Percentiles rank a stretch among this genome's conserved stretches.
Evolutionary conservation across 176 grass and related monocot species (phyloP).

Genomic region (Phyllostachys edulis): DNA sequence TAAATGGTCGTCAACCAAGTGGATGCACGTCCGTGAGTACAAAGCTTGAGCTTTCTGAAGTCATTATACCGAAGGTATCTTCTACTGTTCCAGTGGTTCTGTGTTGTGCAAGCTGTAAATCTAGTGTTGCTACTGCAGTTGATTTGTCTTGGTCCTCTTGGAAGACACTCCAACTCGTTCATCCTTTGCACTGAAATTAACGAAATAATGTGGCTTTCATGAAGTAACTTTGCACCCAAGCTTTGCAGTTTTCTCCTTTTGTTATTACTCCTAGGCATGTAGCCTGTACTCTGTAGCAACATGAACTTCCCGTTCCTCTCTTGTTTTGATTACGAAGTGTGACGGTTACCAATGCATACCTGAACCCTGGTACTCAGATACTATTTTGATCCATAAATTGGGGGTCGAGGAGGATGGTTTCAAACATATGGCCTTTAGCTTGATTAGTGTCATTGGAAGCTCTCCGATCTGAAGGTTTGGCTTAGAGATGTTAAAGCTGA

Average conservation of each 20-base stretch:
- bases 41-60: constrained; percentile 46
- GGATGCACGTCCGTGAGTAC: constrained; percentile 79
- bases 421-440: background rate
- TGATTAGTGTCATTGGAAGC: background rate
- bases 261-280: background rate
- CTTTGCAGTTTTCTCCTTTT: background rate
- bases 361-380: background rate
- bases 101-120: background rate
- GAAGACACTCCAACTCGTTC: background rate
- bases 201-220: background rate
- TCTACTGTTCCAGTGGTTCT: background rate
- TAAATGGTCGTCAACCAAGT: constrained; percentile 97
- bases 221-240: background rate
- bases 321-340: background rate
- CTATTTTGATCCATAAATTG: background rate
- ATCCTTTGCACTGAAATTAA: background rate
- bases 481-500: background rate
- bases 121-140: background rate
- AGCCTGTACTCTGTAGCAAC: background rate
- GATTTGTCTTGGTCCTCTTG: background rate
- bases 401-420: background rate
- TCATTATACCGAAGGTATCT: constrained; percentile 24
- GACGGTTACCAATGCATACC: background rate
- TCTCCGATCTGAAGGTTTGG: background rate
- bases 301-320: background rate